Conservation (phyloP, 805 yeast genomes). For the Yueomyces sinensis region DNA sequence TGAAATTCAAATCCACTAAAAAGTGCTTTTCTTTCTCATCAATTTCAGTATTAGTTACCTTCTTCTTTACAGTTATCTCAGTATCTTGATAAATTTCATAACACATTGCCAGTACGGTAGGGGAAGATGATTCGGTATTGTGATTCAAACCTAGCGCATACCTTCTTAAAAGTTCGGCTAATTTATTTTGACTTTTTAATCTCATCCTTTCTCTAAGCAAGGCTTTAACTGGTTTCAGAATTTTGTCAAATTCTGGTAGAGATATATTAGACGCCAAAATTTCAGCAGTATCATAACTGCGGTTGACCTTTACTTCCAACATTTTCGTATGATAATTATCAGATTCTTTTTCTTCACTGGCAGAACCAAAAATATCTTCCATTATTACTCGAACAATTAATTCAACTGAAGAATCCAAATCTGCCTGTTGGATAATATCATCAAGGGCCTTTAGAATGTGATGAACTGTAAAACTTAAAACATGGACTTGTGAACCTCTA, state of each 20-base stretch:
- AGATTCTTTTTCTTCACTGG: slow-evolving; percentile 90
- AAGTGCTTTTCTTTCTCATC: slow-evolving; percentile 50
- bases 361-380: slow-evolving; percentile 87
- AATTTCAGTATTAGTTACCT: slow-evolving; percentile 11
- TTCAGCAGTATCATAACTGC: slow-evolving; percentile 81
- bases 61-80: slow-evolving; percentile 14
- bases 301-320: slow-evolving; percentile 82
- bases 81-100: slow-evolving; percentile 58
- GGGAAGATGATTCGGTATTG: slow-evolving; percentile 45
- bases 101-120: slow-evolving; percentile 55
- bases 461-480: slow-evolving; percentile 80
- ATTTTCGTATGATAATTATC: slow-evolving; percentile 78
- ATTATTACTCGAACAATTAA: slow-evolving; percentile 59
- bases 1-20: slow-evolving; percentile 57
- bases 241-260: slow-evolving; percentile 38
- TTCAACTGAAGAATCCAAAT: slow-evolving; percentile 52
- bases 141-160: slow-evolving; percentile 66
- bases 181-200: slow-evolving; percentile 53
- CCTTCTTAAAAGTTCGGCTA: slow-evolving; percentile 68
- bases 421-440: slow-evolving; percentile 44
- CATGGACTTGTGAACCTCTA: slow-evolving; percentile 88
- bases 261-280: slow-evolving; percentile 52
- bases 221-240: slow-evolving; percentile 58
- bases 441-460: slow-evolving; percentile 45
- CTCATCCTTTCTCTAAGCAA: slow-evolving; percentile 52